These are phyloP conservation scores for Lentinula lateritia DNA, from an alignment of 768 basidiomycete species.

Conservation along the genomic window DNA sequence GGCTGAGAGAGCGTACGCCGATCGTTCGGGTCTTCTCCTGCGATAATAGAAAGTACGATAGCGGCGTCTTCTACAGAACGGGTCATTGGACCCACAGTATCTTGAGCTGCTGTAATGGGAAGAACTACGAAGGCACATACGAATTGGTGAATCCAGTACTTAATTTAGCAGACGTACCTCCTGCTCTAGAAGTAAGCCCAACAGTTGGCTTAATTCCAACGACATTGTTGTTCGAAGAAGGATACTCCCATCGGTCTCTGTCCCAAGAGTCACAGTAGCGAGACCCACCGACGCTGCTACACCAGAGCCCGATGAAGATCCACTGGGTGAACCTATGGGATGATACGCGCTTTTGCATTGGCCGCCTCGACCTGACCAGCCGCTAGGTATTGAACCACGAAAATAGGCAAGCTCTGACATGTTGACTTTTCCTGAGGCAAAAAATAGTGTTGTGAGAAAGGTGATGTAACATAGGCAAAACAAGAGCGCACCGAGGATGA, in stretches of 20 bases:
- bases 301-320: constrained; percentile 38
- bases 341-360: constrained; percentile 36
- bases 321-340: constrained; percentile 31
- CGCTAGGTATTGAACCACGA: constrained; percentile 38
- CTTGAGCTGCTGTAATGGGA: constrained; percentile 36
- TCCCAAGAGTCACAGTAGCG: constrained; percentile 30
- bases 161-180: constrained; percentile 30
- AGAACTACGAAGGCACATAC: constrained; percentile 26
- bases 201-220: constrained; percentile 35
- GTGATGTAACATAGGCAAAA: background rate
- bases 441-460: background rate
- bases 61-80: constrained; percentile 33
- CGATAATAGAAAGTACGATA: constrained; percentile 31
- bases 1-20: constrained; percentile 36
- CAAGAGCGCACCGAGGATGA: constrained; percentile 31
- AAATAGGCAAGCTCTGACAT: constrained; percentile 50
- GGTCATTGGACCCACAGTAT: constrained; percentile 32
- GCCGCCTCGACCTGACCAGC: constrained; percentile 54
- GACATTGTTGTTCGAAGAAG: constrained; percentile 34
- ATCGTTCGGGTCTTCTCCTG: constrained; percentile 36
- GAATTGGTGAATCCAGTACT: constrained; percentile 13
- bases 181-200: constrained; percentile 32
- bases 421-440: constrained; percentile 43
- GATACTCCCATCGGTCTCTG: constrained; percentile 50
- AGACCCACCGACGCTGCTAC: constrained; percentile 35